A percentile compares a stretch with the other conserved stretches of the same genome.
Evolutionary conservation across 352 stramenopile species (phyloP).

Genomic region (Paralagenidium karlingii): DNA sequence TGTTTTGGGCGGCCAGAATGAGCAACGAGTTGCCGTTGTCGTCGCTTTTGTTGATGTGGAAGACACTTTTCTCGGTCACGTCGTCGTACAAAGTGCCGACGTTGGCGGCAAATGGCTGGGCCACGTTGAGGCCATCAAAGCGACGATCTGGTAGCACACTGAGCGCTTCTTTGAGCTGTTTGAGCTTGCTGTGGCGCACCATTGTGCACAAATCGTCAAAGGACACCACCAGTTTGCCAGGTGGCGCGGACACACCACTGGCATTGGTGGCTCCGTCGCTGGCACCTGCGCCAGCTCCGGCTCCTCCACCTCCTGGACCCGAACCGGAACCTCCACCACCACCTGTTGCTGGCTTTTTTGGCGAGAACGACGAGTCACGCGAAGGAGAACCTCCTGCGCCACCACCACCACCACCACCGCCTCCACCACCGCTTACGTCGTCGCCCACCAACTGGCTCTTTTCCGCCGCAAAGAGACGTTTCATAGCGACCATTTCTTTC

Average conservation of each 20-base stretch:
- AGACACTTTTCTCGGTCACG: conserved; percentile 78
- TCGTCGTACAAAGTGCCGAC: conserved; percentile 88
- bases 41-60: conserved; percentile 83
- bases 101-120: conserved; percentile 53
- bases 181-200: conserved; percentile 80
- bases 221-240: conserved; percentile 31
- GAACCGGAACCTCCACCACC: not conserved
- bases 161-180: conserved; percentile 81
- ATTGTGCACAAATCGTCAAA: conserved; percentile 71
- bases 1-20: conserved; percentile 79
- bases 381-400: too few relatives aligned
- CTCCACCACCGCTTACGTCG: not conserved
- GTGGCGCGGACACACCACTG: conserved; percentile 3
- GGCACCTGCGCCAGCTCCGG: not conserved
- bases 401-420: too few relatives aligned
- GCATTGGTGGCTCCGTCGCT: not conserved
- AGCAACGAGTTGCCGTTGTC: conserved; percentile 86
- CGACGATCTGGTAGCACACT: conserved; percentile 61
- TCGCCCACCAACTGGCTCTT: conserved; percentile 2
- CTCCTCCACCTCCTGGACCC: not conserved
- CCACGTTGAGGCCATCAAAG: conserved; percentile 77
- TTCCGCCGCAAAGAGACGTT: conserved; percentile 19
- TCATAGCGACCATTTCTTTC: conserved; percentile 29
- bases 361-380: too few relatives aligned
- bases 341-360: not conserved